Base-by-base conservation (phyloP, 176 grass and related monocot species). In the Aegilops tauschii region DNA sequence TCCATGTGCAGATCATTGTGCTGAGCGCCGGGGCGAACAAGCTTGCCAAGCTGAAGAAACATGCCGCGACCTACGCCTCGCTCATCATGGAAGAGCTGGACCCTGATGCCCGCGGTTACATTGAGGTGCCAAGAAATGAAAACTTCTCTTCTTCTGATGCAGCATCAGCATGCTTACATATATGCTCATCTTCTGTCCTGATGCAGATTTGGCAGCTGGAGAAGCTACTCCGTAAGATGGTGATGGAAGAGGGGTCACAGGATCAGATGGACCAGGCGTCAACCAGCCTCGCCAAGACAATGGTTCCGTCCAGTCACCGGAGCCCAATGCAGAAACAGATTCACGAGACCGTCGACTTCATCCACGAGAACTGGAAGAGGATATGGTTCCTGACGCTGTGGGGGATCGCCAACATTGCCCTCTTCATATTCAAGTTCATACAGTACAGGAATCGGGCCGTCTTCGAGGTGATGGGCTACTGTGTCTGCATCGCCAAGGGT, bases 41-140 rank as follows among this genome's bases (percentile, higher is more conserved):
- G 63, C 97, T 99, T 50, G 90, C 87, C 3, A 99, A 99, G 54
- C 63, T 99, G 44, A 99, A 99, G 39, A 84, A 61, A 4, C 91
- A 96, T 75, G 97, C 97, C 27, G 83, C 73, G 32, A 94, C 94
- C 44, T 99, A 99, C 35, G 92, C 97, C 20, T 87, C 92, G 65
- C 86, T 96, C 37, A 96, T 99, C 87, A 99, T 99, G 97, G 94
- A 99, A 77, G 97, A 99, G 77, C 83, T 99, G 13, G 97, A 99
- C 39, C 92, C 97, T 7, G 84, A 99, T 12, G 9, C 83, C 14
- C 88, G 80, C 6, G 90, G 94, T 42, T 96, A 99, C 80, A 94
- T 99, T 21, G 94, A 99, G 90, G 96, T 98, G 76, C 23, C 40
- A 77, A 25, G 42, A 71, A 34, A 77, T 39, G 56, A 54, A 28